Base-by-base conservation (phyloP, 805 yeast genomes). In the Pichia exigua region DNA sequence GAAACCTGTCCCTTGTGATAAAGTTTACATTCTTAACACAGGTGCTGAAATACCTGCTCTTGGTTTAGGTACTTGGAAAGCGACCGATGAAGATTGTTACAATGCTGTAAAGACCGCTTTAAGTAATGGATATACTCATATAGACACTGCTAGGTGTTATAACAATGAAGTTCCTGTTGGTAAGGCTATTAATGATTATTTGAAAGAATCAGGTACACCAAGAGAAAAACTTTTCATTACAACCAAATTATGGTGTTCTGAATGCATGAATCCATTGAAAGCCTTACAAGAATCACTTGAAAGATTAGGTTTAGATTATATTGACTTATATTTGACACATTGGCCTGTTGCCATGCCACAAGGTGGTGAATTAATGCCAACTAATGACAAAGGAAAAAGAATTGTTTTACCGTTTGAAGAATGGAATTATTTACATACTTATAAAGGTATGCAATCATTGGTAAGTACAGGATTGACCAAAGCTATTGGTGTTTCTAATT, bases 261-360 rank as follows among this genome's bases (percentile, higher is more conserved):
- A 74, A 58, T 82, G 80, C 70, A 53, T 57, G 54, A 62, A 68
- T 44, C 82, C 82, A 13, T 77, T 62, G 38, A 69, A 63, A 21
- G 85, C 85, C 12, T 67, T 87, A 42, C 75, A 79, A 12, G 70
- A 68, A 47, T 83, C 91, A 8, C 72, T 87, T 61, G 60, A 74
- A 58, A 79, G 82, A 61, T 72, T 87, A 55, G 82, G 82, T 0
- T 62, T 86, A 58, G 92, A 84, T 47, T 88, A 88, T 61, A 84
- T 88, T 49, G 96, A 88, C 64, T 70, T 88, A 53, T 82, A 82
- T 64, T 74, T 88, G 62, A 76, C 87, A 65, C 96, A 88, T 68
- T 88, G 95, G 95, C 96, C 96, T 7, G 77, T 78, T 42, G 65
- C 77, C 22, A 58, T 70, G 48, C 53, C 60, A 42, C 13, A 21